phyloP scores from a whole-genome alignment of 2,329 filamentous ascomycete species.

The Aspergillus sp. region DNA sequence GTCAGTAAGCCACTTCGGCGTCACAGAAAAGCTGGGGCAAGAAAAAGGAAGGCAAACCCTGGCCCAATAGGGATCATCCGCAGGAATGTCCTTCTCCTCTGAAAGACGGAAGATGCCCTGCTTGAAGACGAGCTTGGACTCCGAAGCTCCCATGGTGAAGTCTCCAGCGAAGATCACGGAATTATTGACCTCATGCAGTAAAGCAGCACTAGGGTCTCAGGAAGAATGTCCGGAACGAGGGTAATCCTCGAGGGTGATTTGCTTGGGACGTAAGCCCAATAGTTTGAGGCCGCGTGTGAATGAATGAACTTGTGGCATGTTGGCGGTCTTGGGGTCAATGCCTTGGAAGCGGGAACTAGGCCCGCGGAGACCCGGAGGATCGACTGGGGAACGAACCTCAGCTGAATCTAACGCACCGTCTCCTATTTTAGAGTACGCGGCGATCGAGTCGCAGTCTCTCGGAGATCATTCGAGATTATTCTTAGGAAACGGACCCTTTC shows the following conservation, averaged over 20 bases:
- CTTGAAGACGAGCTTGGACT: slow-evolving; percentile 98
- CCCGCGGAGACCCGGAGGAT: slow-evolving; percentile 17
- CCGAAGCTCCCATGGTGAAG: slow-evolving; percentile 84
- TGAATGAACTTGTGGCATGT: slow-evolving; percentile 21
- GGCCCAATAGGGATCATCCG: slow-evolving; percentile 90
- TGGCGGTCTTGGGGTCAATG: slow-evolving; percentile 21
- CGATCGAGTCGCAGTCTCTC: background rate
- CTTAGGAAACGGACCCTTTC: background rate
- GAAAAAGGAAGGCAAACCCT: slow-evolving; percentile 61
- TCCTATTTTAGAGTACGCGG: background rate
- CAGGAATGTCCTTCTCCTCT: slow-evolving; percentile 83
- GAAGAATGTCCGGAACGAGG: background rate
- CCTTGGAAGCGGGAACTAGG: slow-evolving; percentile 22
- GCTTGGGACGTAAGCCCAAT: slow-evolving; percentile 7
- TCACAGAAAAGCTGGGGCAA: background rate
- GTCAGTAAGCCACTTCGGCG: background rate
- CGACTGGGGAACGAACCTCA: slow-evolving; percentile 1
- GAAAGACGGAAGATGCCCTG: slow-evolving; percentile 95
- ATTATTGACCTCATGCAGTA: slow-evolving; percentile 30
- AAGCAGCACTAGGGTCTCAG: background rate
- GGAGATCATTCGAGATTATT: background rate
- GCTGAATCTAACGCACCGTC: background rate
- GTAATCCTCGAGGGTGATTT: background rate
- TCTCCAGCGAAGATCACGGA: slow-evolving; percentile 29
- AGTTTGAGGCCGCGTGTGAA: slow-evolving; percentile 14